phyloP scores from a whole-genome alignment of 2,329 filamentous ascomycete species.

The Neurospora sp. region DNA sequence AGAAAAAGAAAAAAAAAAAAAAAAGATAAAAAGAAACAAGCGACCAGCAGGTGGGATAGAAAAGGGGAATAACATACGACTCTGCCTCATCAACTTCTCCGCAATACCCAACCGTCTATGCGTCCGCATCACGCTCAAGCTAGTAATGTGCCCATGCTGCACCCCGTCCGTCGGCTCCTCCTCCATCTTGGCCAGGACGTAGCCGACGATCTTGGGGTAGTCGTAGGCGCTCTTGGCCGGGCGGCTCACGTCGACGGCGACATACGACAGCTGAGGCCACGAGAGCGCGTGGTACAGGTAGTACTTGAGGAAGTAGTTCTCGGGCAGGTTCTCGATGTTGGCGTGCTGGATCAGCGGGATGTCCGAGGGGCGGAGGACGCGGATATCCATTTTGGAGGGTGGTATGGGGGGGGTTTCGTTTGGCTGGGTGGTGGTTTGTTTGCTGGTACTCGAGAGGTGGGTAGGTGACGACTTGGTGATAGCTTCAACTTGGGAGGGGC shows the following conservation, averaged over 20 bases:
- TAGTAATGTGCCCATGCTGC: slow-evolving; percentile 93
- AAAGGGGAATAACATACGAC: slow-evolving; percentile 50
- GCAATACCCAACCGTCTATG: slow-evolving; percentile 85
- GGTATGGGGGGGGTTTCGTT: neutral
- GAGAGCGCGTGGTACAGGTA: slow-evolving; percentile 98
- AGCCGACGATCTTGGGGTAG: slow-evolving; percentile 95
- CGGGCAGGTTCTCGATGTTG: slow-evolving; percentile 96
- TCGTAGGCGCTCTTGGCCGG: slow-evolving; percentile 70
- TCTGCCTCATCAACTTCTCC: slow-evolving; percentile 96
- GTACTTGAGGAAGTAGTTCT: slow-evolving; percentile 99
- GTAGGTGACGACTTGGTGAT: neutral
- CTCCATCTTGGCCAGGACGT: slow-evolving; percentile 99
- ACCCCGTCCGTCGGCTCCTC: slow-evolving; percentile 89
- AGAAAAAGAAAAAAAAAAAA: neutral
- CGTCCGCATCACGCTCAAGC: slow-evolving; percentile 89
- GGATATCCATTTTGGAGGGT: slow-evolving; percentile 64
- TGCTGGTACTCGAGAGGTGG: neutral
- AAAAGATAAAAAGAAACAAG: neutral
- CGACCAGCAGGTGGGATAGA: neutral
- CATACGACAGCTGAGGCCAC: slow-evolving; percentile 95
- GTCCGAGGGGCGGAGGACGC: slow-evolving; percentile 71
- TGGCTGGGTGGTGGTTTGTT: neutral
- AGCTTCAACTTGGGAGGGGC: neutral
- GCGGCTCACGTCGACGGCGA: slow-evolving; percentile 83
- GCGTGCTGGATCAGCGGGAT: slow-evolving; percentile 92